A percentile compares a stretch with the other conserved stretches of the same genome.
phyloP scores from a whole-genome alignment of 1,139 yeast species.

The Pichia cactophila region DNA sequence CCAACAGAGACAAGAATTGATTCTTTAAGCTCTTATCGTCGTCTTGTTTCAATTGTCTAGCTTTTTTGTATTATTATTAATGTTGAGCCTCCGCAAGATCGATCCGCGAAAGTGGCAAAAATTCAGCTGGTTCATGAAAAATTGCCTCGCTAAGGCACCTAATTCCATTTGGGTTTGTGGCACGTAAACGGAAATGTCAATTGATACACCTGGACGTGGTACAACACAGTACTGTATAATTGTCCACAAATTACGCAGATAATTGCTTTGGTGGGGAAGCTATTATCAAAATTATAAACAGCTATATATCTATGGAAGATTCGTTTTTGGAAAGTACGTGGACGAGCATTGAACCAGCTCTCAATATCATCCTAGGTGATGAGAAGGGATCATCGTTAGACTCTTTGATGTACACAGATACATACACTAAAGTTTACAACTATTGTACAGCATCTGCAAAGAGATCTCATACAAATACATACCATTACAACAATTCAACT shows the following conservation, averaged over 20 bases:
- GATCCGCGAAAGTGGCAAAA: background rate
- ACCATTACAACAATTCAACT: constrained; percentile 26
- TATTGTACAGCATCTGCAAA: constrained; percentile 78
- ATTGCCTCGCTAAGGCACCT: background rate
- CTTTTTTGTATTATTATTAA: background rate
- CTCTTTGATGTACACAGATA: constrained; percentile 61
- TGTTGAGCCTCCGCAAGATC: too few relatives aligned
- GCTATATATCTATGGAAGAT: constrained; percentile 4
- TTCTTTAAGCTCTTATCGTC: background rate
- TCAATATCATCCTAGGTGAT: constrained; percentile 62
- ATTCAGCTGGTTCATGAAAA: background rate
- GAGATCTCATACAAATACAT: constrained; percentile 23
- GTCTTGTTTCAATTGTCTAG: too few relatives aligned
- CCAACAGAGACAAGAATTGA: constrained; percentile 9
- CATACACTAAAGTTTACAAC: constrained; percentile 82
- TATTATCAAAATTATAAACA: too few relatives aligned
- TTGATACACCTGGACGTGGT: background rate
- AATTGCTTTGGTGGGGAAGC: background rate
- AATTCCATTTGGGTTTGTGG: background rate
- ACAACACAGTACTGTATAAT: background rate
- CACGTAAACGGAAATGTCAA: background rate
- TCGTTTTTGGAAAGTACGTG: constrained; percentile 54
- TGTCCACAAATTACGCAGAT: background rate
- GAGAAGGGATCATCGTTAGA: constrained; percentile 59
- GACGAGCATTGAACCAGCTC: constrained; percentile 69